These are phyloP conservation scores for Hypoxylon sp. DNA, from an alignment of 2,329 filamentous ascomycete genomes.

Conservation along the genomic window DNA sequence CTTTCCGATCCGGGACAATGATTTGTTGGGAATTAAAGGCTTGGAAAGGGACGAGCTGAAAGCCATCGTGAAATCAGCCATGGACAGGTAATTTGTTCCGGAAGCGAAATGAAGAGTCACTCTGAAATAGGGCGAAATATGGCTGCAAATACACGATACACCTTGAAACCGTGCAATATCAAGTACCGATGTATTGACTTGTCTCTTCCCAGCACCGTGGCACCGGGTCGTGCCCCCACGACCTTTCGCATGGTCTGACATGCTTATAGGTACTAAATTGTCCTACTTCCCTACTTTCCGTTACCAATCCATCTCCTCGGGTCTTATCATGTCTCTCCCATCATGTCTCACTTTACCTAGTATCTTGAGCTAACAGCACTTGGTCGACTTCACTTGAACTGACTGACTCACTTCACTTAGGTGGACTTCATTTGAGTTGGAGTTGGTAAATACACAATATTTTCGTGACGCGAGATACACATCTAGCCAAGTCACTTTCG, in stretches of 20 bases:
- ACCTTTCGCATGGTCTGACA: background rate
- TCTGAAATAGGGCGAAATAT: slow-evolving; percentile 3
- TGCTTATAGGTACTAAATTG: slow-evolving; percentile 1
- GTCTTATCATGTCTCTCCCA: background rate
- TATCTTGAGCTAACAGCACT: too few species aligned
- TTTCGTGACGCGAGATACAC: slow-evolving; percentile 19
- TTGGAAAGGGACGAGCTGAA: slow-evolving; percentile 37
- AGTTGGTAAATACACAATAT: slow-evolving; percentile 22
- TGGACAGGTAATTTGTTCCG: slow-evolving; percentile 28
- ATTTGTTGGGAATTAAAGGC: slow-evolving; percentile 39
- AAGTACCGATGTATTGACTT: slow-evolving; percentile 14
- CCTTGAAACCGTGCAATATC: background rate
- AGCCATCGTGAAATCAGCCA: slow-evolving; percentile 37
- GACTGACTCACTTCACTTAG: background rate
- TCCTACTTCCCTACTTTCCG: background rate
- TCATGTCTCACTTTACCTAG: background rate
- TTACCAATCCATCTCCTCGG: background rate
- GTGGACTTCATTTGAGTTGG: background rate
- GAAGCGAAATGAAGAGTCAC: slow-evolving; percentile 23
- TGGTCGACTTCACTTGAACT: background rate
- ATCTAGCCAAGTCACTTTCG: slow-evolving; percentile 1
- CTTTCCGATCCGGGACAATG: slow-evolving; percentile 39
- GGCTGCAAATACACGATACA: background rate
- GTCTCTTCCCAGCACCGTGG: slow-evolving; percentile 27
- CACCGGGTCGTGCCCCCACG: slow-evolving; percentile 19